Evolutionary conservation across 169 alveolate species (phyloP).

Genomic region (Plasmodium ovale): DNA sequence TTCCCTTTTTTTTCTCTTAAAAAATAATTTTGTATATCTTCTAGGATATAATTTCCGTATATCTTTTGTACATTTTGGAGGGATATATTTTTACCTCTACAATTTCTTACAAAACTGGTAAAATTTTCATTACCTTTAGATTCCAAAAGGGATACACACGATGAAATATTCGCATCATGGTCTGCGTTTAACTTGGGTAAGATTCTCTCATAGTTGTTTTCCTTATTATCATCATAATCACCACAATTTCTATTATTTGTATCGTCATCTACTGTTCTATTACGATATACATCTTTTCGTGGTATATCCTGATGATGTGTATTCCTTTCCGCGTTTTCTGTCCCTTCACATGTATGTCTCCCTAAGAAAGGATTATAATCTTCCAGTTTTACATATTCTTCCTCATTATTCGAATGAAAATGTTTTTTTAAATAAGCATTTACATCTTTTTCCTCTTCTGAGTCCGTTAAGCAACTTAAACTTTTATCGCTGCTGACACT

Average conservation of each 20-base stretch:
- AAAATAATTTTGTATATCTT: slow-evolving; percentile 23
- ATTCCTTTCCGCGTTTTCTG: background rate
- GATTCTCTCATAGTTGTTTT: background rate
- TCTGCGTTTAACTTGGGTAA: background rate
- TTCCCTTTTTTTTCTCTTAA: background rate
- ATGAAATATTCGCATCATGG: background rate
- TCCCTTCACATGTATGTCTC: background rate
- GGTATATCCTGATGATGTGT: background rate
- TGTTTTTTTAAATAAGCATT: slow-evolving; percentile 19
- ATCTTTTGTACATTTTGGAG: background rate
- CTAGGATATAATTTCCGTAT: slow-evolving; percentile 33
- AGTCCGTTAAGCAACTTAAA: slow-evolving; percentile 32
- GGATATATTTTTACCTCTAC: slow-evolving; percentile 11
- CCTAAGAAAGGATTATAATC: background rate
- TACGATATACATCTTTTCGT: too few species aligned
- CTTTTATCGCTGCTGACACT: slow-evolving; percentile 49
- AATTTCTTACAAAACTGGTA: background rate
- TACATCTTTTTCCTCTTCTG: slow-evolving; percentile 68
- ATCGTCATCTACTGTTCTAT: background rate
- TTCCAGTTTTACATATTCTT: background rate
- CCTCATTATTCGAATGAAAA: background rate
- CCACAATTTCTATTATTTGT: background rate
- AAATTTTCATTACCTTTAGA: slow-evolving; percentile 17
- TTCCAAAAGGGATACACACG: background rate
- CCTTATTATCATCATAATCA: background rate